phyloP scores from a whole-genome alignment of 176 grass and related monocot species.

The Puya raimondii region DNA sequence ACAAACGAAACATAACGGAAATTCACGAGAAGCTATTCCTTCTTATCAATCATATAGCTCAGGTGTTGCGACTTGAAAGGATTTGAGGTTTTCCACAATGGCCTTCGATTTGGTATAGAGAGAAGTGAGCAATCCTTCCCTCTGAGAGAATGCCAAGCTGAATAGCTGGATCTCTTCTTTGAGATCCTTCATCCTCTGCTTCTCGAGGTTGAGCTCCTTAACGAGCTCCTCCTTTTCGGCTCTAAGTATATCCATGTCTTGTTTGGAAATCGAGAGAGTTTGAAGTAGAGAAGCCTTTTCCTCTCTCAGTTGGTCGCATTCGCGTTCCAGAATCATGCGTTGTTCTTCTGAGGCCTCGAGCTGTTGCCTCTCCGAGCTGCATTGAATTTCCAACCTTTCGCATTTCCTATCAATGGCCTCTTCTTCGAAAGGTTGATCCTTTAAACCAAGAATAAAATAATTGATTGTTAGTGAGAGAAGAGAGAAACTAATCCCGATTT shows the following conservation, averaged over 20 bases:
- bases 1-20: neutral
- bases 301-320: conserved; percentile 27
- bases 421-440: conserved; percentile 30
- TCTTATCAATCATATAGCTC: conserved; percentile 6
- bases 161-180: conserved; percentile 62
- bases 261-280: conserved; percentile 28
- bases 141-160: conserved; percentile 39
- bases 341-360: conserved; percentile 35
- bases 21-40: neutral
- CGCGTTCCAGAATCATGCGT: conserved; percentile 41
- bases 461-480: neutral
- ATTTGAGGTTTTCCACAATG: conserved; percentile 56
- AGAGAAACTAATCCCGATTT: no score
- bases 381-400: conserved; percentile 35
- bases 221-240: conserved; percentile 37
- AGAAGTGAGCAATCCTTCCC: conserved; percentile 49
- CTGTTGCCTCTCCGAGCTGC: conserved; percentile 28
- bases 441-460: conserved; percentile 1
- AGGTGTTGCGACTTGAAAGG: conserved; percentile 24
- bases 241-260: conserved; percentile 21
- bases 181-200: conserved; percentile 41
- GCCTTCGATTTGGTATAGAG: conserved; percentile 70
- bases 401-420: conserved; percentile 22
- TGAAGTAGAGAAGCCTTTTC: conserved; percentile 37
- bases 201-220: conserved; percentile 34